A percentile compares a stretch with the other conserved stretches of the same genome.
phyloP scores from a whole-genome alignment of 163 green algal species.

The Scenedesmus sp. region DNA sequence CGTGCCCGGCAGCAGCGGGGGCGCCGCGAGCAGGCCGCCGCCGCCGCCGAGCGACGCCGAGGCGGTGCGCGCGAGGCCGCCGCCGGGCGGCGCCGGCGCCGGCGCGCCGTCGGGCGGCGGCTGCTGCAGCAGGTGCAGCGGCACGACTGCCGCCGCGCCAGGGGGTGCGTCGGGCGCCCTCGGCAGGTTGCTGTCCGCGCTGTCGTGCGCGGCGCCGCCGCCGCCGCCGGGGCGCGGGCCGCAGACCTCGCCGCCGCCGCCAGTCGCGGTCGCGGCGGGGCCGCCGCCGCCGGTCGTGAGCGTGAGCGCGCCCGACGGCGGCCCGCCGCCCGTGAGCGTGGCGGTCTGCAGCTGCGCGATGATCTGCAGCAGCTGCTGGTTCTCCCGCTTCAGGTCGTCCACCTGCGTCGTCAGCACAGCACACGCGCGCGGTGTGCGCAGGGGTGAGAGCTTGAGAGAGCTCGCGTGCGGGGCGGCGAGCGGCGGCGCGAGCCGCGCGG shows the following conservation, averaged over 20 bases:
- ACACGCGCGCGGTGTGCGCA: not conserved
- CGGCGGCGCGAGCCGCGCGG: too few species aligned
- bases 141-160: not conserved
- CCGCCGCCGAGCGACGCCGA: too few species aligned
- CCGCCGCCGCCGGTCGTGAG: too few species aligned
- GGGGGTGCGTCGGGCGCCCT: not conserved
- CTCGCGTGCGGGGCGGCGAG: not conserved
- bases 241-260: not conserved
- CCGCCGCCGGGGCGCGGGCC: too few species aligned
- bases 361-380: constrained; percentile 40
- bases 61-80: not conserved
- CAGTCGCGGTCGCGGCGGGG: not conserved
- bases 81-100: not conserved
- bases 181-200: not conserved
- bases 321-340: not conserved
- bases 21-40: not conserved
- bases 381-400: constrained; percentile 25
- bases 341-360: constrained; percentile 25
- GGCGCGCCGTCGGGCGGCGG: not conserved
- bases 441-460: too few species aligned
- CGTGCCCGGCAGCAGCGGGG: constrained; percentile 5
- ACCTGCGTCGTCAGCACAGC: not conserved
- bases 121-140: not conserved
- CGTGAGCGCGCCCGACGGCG: not conserved
- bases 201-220: not conserved